A percentile compares a stretch with the other conserved stretches of the same genome.
phyloP scores from a whole-genome alignment of 176 grass and related monocot species.

The Alloteropsis semialata region DNA sequence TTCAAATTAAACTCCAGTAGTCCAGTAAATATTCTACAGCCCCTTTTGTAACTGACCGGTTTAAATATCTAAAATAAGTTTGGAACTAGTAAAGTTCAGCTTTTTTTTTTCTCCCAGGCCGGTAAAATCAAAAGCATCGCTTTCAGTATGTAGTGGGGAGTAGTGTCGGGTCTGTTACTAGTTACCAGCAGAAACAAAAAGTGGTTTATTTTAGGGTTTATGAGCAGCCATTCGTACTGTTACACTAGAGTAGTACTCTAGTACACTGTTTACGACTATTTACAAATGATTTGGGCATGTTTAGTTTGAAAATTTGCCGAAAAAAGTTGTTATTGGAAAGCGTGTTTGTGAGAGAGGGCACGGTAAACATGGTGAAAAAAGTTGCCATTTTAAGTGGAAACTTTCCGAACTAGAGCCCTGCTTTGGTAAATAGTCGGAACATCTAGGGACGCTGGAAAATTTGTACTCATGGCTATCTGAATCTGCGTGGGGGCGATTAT shows the following conservation, averaged over 20 bases:
- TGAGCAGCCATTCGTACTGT: background rate
- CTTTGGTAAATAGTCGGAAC: slow-evolving; percentile 22
- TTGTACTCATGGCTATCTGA: slow-evolving; percentile 33
- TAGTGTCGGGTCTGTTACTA: background rate
- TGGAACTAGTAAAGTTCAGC: too few species aligned
- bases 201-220: background rate
- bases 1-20: too few species aligned
- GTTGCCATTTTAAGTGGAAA: too few species aligned
- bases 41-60: too few species aligned
- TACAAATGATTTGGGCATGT: slow-evolving; percentile 37
- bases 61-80: too few species aligned
- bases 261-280: slow-evolving; percentile 13
- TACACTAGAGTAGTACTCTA: background rate
- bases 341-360: too few species aligned
- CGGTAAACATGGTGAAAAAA: too few species aligned
- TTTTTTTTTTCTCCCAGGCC: background rate
- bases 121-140: background rate
- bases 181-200: background rate
- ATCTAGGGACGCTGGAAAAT: slow-evolving; percentile 43
- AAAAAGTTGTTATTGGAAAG: too few species aligned
- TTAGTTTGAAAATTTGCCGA: too few species aligned
- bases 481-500: slow-evolving; percentile 17
- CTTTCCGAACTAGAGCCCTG: too few species aligned
- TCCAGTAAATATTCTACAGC: too few species aligned
- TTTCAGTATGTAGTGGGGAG: background rate